Percentiles rank a stretch among this genome's conserved stretches.
These are phyloP conservation scores for Haberlea rhodopensis DNA, from an alignment of 257 asterid species.

Conservation along the genomic window DNA sequence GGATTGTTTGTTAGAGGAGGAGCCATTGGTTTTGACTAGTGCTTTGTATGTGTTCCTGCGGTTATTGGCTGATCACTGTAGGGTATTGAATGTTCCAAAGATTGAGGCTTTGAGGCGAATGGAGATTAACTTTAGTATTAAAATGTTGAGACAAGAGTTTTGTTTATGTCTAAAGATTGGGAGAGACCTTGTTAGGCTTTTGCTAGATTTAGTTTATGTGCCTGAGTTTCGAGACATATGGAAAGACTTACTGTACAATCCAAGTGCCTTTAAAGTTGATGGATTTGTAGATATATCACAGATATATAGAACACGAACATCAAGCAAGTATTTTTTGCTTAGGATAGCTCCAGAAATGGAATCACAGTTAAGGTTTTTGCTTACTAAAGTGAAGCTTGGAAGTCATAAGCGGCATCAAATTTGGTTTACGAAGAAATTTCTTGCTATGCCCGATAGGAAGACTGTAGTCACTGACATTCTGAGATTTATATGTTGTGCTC, in stretches of 20 bases:
- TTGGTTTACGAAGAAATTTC: slow-evolving; percentile 72
- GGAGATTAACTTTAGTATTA: too few relatives aligned
- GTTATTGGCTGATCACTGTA: too few relatives aligned
- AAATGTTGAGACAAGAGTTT: too few relatives aligned
- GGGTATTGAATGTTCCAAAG: too few relatives aligned
- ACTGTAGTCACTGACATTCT: slow-evolving; percentile 53
- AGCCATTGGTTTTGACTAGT: slow-evolving; percentile 51
- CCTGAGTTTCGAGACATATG: slow-evolving; percentile 64
- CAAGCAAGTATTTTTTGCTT: slow-evolving; percentile 61
- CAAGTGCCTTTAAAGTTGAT: slow-evolving; percentile 37
- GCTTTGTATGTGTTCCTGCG: too few relatives aligned
- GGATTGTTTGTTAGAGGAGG: slow-evolving; percentile 59
- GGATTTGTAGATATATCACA: slow-evolving; percentile 51
- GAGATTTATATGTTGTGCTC: slow-evolving; percentile 75
- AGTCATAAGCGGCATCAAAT: slow-evolving; percentile 61
- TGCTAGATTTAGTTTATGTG: slow-evolving; percentile 70
- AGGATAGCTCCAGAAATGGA: slow-evolving; percentile 84
- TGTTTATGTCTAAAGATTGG: too few relatives aligned
- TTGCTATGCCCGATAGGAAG: slow-evolving; percentile 46
- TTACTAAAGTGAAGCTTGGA: slow-evolving; percentile 65
- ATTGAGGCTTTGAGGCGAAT: too few relatives aligned
- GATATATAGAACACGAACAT: slow-evolving; percentile 49
- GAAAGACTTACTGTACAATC: slow-evolving; percentile 65
- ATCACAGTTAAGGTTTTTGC: slow-evolving; percentile 65
- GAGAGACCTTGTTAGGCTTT: slow-evolving; percentile 78